These are phyloP conservation scores for Inonotus obliquus DNA, from an alignment of 1,284 basidiomycete genomes.

Conservation along the genomic window DNA sequence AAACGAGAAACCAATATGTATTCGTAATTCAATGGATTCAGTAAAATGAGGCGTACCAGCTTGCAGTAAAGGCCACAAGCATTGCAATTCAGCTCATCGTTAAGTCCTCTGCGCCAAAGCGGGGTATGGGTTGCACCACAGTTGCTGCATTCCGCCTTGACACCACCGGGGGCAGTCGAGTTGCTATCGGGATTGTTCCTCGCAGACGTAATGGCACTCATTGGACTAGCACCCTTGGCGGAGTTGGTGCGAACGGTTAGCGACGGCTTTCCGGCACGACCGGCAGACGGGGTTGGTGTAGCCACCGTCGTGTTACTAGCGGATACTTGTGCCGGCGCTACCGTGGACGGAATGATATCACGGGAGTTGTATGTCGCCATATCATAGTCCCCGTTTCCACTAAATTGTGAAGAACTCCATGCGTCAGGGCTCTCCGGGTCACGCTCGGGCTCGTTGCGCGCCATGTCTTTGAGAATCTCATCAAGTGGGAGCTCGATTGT, in stretches of 20 bases:
- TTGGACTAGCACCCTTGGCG: slow-evolving; percentile 40
- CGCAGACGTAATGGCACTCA: slow-evolving; percentile 40
- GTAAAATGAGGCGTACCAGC: slow-evolving; percentile 41
- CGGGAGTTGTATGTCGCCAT: not conserved
- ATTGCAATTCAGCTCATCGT: slow-evolving; percentile 82
- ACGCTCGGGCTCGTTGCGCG: not conserved
- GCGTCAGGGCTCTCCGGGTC: slow-evolving; percentile 19
- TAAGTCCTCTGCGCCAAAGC: slow-evolving; percentile 74
- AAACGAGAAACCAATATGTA: not conserved
- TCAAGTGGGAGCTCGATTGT: slow-evolving; percentile 78
- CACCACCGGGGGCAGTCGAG: slow-evolving; percentile 60
- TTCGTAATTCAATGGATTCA: slow-evolving; percentile 13
- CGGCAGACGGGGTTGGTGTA: not conserved
- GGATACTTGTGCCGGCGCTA: slow-evolving; percentile 12
- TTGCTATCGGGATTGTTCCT: not conserved
- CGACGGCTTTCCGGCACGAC: slow-evolving; percentile 9
- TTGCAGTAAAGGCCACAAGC: slow-evolving; percentile 80
- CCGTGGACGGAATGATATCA: slow-evolving; percentile 4
- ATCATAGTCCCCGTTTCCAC: not conserved
- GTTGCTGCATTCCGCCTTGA: slow-evolving; percentile 79
- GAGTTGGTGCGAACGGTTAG: slow-evolving; percentile 5
- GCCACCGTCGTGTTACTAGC: not conserved
- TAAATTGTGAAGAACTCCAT: slow-evolving; percentile 17
- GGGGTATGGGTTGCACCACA: slow-evolving; percentile 82
- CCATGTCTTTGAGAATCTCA: slow-evolving; percentile 52